Percentiles rank a stretch among this genome's conserved stretches.
These are phyloP conservation scores for Salvia rosmarinus DNA, from an alignment of 257 asterid genomes.

Conservation along the genomic window DNA sequence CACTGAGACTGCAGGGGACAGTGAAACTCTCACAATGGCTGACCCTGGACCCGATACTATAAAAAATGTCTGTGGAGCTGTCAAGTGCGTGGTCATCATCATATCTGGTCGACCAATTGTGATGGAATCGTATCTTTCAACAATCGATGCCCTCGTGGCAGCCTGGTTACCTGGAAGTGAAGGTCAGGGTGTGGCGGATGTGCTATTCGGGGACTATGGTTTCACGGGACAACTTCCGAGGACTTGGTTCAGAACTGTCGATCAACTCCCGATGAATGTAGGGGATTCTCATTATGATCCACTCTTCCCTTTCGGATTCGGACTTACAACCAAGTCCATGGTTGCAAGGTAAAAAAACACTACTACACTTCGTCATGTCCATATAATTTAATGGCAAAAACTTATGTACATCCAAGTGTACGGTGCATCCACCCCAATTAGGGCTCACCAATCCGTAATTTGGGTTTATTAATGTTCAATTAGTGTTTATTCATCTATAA, in stretches of 20 bases:
- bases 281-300: constrained; percentile 82
- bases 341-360: constrained; percentile 51
- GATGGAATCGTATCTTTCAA: constrained; percentile 60
- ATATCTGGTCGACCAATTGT: constrained; percentile 79
- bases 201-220: constrained; percentile 74
- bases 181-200: constrained; percentile 85
- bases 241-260: constrained; percentile 80
- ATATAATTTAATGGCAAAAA: not conserved
- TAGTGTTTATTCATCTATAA: too few species aligned
- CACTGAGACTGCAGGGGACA: constrained; percentile 78
- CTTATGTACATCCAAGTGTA: too few species aligned
- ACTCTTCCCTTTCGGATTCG: constrained; percentile 70
- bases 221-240: constrained; percentile 71
- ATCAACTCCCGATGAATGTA: constrained; percentile 77
- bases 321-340: constrained; percentile 55
- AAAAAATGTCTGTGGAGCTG: constrained; percentile 56
- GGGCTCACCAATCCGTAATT: too few species aligned
- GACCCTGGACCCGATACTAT: constrained; percentile 78
- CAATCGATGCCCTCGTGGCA: constrained; percentile 73
- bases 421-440: too few species aligned
- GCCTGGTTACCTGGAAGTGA: constrained; percentile 93
- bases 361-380: not conserved
- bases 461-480: too few species aligned
- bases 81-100: constrained; percentile 65
- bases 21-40: constrained; percentile 63